A percentile compares a stretch with the other conserved stretches of the same genome.
Conservation (phyloP, 768 basidiomycete species). For the Glaciozyma martinii region DNA sequence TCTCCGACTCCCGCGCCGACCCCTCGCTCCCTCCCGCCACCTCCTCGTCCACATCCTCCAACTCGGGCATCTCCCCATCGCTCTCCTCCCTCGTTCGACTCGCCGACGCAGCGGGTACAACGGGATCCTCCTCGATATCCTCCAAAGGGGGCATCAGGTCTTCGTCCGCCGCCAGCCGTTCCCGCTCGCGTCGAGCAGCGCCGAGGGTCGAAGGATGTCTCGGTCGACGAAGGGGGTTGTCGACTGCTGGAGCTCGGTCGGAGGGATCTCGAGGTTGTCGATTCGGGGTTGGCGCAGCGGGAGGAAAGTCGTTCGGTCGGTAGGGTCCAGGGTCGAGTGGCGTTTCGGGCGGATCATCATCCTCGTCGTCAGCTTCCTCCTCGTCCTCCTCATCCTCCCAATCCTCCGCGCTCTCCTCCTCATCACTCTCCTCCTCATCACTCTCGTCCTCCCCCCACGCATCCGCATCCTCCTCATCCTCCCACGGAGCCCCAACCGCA, state of each 20-base stretch:
- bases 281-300: too few species aligned
- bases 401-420: neutral
- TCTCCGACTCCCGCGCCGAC: too few species aligned
- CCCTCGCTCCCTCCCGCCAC: too few species aligned
- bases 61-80: neutral
- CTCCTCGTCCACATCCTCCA: neutral
- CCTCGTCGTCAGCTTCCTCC: neutral
- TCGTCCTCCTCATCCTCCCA: too few species aligned
- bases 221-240: too few species aligned
- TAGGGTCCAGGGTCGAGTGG: neutral
- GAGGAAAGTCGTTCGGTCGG: neutral
- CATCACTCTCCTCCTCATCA: neutral
- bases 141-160: constrained; percentile 2
- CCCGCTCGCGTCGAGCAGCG: neutral
- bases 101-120: neutral
- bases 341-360: neutral
- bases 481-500: neutral
- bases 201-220: neutral
- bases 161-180: neutral
- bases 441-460: neutral
- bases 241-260: too few species aligned
- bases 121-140: neutral
- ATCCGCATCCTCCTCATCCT: neutral
- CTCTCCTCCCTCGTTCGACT: neutral
- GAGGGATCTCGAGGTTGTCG: too few species aligned